Conservation (phyloP, 2,329 filamentous ascomycete species). For the Pezicula neosporulosa region DNA sequence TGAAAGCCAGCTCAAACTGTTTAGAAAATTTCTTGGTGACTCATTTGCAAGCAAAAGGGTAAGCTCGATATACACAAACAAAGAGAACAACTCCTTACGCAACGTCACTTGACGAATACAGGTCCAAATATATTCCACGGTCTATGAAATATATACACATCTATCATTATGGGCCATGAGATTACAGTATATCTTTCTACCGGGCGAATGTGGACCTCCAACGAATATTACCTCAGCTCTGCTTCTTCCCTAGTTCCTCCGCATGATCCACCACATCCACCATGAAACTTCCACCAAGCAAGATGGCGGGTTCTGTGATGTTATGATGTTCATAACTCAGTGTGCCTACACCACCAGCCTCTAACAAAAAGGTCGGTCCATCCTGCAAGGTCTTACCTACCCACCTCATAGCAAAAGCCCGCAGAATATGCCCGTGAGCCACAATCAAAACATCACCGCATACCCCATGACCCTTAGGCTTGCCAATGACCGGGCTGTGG, state of each 20-base stretch:
- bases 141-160: no score
- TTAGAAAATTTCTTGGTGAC: no score
- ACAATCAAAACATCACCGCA: slow-evolving; percentile 69
- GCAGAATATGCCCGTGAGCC: slow-evolving; percentile 85
- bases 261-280: slow-evolving; percentile 21
- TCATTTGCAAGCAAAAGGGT: no score
- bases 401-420: slow-evolving; percentile 88
- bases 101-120: no score
- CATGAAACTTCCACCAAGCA: slow-evolving; percentile 63
- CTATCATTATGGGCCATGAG: no score
- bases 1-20: no score
- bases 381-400: slow-evolving; percentile 68
- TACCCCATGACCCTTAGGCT: slow-evolving; percentile 35
- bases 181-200: no score
- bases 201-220: no score
- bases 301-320: slow-evolving; percentile 74
- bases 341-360: slow-evolving; percentile 81
- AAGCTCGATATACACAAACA: no score
- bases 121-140: no score
- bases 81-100: no score
- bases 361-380: slow-evolving; percentile 74
- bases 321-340: slow-evolving; percentile 80
- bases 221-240: background rate
- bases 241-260: background rate
- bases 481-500: slow-evolving; percentile 60